A percentile compares a stretch with the other conserved stretches of the same genome.
Conservation (phyloP, 106 monocot genomes). For the Apostasia shenzhenica region DNA sequence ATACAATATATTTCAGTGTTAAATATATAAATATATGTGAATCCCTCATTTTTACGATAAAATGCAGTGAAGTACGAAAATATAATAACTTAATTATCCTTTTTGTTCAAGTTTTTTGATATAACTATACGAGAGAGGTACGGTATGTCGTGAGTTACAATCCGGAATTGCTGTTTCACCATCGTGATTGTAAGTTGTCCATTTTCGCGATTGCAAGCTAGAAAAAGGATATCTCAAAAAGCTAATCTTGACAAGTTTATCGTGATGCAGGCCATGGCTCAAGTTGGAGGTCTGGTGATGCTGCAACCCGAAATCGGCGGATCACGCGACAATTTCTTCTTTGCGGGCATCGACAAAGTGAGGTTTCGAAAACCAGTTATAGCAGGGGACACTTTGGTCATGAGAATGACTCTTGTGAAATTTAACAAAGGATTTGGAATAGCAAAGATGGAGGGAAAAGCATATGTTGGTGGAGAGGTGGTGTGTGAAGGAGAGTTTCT, state of each 20-base stretch:
- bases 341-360: constrained; percentile 92
- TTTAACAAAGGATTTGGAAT: constrained; percentile 87
- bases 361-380: constrained; percentile 94
- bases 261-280: constrained; percentile 72
- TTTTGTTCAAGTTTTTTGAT: no score
- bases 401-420: constrained; percentile 86
- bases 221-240: neutral
- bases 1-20: no score
- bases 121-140: no score
- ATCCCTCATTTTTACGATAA: no score
- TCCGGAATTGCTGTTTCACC: no score
- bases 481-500: constrained; percentile 96
- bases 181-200: no score
- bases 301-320: constrained; percentile 84
- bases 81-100: no score
- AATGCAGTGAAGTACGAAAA: no score
- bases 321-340: constrained; percentile 89
- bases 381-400: constrained; percentile 88
- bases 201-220: no score
- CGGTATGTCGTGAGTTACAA: no score
- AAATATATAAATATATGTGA: no score
- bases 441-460: constrained; percentile 93
- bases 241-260: neutral
- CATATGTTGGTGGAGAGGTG: constrained; percentile 80
- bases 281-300: constrained; percentile 92